These are phyloP conservation scores for Blastocystis sp. DNA, from an alignment of 352 stramenopile species.

Conservation along the genomic window DNA sequence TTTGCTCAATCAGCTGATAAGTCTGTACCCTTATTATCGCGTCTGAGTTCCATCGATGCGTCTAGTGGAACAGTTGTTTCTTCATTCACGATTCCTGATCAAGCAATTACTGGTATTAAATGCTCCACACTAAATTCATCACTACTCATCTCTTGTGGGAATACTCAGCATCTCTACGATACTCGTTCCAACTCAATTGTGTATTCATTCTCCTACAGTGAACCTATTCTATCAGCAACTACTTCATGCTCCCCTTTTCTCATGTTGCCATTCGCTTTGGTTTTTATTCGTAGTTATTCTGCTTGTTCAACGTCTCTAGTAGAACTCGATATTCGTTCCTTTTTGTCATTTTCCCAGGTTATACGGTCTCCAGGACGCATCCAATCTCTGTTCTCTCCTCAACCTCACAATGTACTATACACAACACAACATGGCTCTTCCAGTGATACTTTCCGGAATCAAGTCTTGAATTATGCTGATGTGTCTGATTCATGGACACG, in stretches of 20 bases:
- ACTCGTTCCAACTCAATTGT: background rate
- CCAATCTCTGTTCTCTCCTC: background rate
- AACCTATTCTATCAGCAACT: background rate
- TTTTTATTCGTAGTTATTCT: constrained; percentile 2
- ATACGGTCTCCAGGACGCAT: background rate
- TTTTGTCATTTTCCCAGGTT: background rate
- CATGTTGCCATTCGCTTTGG: background rate
- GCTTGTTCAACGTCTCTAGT: background rate
- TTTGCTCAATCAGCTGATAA: background rate
- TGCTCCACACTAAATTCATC: background rate
- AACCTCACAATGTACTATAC: background rate
- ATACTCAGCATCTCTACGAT: background rate
- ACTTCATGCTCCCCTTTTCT: background rate
- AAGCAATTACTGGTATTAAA: background rate
- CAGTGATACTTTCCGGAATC: background rate
- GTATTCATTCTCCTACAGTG: background rate
- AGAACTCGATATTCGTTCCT: background rate
- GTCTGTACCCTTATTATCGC: background rate
- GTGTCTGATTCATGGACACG: constrained; percentile 2
- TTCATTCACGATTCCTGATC: background rate
- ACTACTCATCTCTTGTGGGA: background rate
- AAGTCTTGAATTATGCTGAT: background rate
- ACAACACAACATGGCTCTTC: background rate
- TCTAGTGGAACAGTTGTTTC: background rate
- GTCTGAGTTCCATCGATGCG: background rate